Conservation (phyloP, 306 rosid genomes). For the Argentina anserina region DNA sequence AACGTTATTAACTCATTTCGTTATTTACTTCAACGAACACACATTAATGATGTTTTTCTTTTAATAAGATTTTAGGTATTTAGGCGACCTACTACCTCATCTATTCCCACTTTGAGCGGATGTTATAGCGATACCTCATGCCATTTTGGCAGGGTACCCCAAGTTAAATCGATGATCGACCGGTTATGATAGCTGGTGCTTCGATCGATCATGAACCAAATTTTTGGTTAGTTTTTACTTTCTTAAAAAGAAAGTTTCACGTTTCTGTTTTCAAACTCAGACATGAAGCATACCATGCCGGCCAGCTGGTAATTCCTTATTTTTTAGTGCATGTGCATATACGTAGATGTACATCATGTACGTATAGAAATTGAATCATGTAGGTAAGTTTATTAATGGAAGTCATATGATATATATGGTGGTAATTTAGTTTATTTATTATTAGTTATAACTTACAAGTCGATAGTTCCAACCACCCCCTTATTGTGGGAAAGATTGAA, state of each 20-base stretch:
- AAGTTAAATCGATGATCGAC: too few relatives aligned
- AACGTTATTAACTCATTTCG: too few relatives aligned
- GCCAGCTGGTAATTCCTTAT: neutral
- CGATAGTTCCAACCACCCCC: conserved; percentile 19
- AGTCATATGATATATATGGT: neutral
- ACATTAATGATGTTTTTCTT: too few relatives aligned
- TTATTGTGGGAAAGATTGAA: neutral
- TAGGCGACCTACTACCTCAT: neutral
- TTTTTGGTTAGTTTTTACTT: neutral
- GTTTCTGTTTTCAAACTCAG: neutral
- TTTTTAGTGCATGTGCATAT: too few relatives aligned
- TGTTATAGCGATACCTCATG: neutral
- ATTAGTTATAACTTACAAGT: conserved; percentile 1
- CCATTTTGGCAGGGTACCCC: neutral
- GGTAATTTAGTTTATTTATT: neutral
- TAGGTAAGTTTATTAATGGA: neutral
- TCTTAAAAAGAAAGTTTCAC: neutral
- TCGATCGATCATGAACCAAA: neutral
- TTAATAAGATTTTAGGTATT: too few relatives aligned
- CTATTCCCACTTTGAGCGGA: neutral
- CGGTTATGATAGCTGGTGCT: too few relatives aligned
- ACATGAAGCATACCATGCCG: neutral
- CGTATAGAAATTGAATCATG: neutral
- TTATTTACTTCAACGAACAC: too few relatives aligned
- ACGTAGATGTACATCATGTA: too few relatives aligned